Conservation (phyloP, 2,329 filamentous ascomycete species). For the Colletotrichum lupini region DNA sequence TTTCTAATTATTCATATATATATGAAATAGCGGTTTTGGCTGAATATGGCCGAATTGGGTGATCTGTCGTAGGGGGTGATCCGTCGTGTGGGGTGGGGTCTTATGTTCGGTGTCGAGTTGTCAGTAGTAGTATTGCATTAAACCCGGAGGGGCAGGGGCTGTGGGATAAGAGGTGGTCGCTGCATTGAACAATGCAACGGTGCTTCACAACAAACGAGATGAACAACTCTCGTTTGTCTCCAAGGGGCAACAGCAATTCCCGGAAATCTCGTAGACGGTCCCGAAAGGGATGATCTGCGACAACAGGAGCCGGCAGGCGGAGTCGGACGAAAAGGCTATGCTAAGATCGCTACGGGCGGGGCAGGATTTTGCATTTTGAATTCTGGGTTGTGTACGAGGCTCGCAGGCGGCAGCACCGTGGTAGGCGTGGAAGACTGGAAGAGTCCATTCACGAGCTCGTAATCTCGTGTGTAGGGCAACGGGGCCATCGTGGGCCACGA, state of each 20-base stretch:
- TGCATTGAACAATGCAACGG: conserved; percentile 24
- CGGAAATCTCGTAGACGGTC: conserved; percentile 10
- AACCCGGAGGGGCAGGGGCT: conserved; percentile 7
- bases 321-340: conserved; percentile 23
- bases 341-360: conserved; percentile 1
- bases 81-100: too few relatives aligned
- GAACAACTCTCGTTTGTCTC: conserved; percentile 19
- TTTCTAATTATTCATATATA: too few relatives aligned
- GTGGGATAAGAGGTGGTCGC: conserved; percentile 12
- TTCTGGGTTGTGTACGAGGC: neutral
- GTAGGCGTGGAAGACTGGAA: neutral
- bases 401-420: neutral
- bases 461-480: conserved; percentile 29
- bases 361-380: neutral
- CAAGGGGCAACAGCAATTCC: conserved; percentile 23
- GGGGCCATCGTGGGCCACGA: conserved; percentile 17
- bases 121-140: conserved; percentile 18
- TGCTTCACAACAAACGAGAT: conserved; percentile 21
- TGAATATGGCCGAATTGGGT: too few relatives aligned
- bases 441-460: conserved; percentile 4
- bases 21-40: too few relatives aligned
- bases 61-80: too few relatives aligned
- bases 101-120: neutral
- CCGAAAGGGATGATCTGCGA: conserved; percentile 32
- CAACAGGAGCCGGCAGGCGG: conserved; percentile 21